Evolutionary conservation across 768 basidiomycete species (phyloP).

Genomic region (Leccinum uliginosum): DNA sequence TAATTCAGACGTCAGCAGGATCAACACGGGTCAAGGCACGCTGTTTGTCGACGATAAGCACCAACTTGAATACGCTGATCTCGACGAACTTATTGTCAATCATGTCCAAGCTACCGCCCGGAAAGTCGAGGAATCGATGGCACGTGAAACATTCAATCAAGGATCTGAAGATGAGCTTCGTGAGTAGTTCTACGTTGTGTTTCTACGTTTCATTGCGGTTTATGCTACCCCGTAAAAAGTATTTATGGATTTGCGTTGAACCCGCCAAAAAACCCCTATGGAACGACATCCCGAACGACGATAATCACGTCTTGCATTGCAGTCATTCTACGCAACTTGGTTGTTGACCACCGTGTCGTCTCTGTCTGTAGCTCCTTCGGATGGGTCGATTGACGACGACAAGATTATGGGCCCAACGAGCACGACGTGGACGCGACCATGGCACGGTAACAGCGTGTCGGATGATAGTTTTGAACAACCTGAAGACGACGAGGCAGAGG

Average conservation of each 20-base stretch:
- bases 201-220: neutral
- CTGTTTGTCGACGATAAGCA: constrained; percentile 75
- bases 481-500: constrained; percentile 90
- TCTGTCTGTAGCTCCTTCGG: constrained; percentile 36
- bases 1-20: constrained; percentile 72
- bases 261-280: constrained; percentile 57
- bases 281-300: neutral
- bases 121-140: constrained; percentile 91
- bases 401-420: constrained; percentile 61
- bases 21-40: constrained; percentile 67
- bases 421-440: constrained; percentile 52
- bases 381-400: constrained; percentile 39
- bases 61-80: constrained; percentile 66
- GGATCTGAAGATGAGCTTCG: constrained; percentile 87
- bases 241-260: constrained; percentile 96
- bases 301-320: neutral
- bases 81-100: constrained; percentile 96
- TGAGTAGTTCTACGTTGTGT: constrained; percentile 39
- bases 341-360: constrained; percentile 50
- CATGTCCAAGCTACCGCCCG: constrained; percentile 93
- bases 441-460: constrained; percentile 41
- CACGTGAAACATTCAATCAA: constrained; percentile 91
- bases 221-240: constrained; percentile 45
- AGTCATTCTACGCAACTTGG: constrained; percentile 11
- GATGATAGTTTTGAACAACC: constrained; percentile 89